phyloP scores from a whole-genome alignment of 116 monocot genomes.

The Posidonia oceanica region DNA sequence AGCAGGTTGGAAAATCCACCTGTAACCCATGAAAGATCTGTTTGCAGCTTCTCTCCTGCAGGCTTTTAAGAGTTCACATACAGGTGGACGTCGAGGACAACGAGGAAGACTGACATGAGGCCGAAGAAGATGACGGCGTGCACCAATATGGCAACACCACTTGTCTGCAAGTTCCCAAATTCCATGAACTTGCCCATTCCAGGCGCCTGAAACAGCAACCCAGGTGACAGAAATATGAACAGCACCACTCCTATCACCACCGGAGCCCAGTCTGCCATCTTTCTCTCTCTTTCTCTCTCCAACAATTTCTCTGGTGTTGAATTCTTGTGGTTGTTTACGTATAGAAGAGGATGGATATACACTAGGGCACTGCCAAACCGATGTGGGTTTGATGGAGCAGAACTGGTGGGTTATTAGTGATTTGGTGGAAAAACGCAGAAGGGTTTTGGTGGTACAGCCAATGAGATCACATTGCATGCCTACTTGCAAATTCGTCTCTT shows the following conservation, averaged over 20 bases:
- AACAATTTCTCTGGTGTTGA: background rate
- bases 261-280: slow-evolving; percentile 49
- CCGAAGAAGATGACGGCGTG: slow-evolving; percentile 53
- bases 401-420: too few species aligned
- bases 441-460: too few species aligned
- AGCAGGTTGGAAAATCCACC: too few species aligned
- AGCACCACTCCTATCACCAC: slow-evolving; percentile 46
- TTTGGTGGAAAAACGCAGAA: too few species aligned
- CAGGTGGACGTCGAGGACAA: slow-evolving; percentile 44
- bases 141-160: slow-evolving; percentile 43
- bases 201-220: slow-evolving; percentile 48
- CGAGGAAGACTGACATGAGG: slow-evolving; percentile 38
- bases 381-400: too few species aligned
- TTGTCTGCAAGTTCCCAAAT: slow-evolving; percentile 51
- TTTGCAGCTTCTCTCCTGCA: too few species aligned
- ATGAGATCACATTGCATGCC: too few species aligned
- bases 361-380: background rate
- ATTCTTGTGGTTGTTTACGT: too few species aligned
- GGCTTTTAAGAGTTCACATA: background rate
- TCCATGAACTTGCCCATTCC: slow-evolving; percentile 31
- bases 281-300: background rate
- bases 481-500: too few species aligned
- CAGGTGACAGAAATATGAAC: slow-evolving; percentile 55
- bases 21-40: too few species aligned
- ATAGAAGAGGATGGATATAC: background rate